phyloP scores from a whole-genome alignment of 495 filamentous ascomycete species.

The Hypoxylon trugodes region DNA sequence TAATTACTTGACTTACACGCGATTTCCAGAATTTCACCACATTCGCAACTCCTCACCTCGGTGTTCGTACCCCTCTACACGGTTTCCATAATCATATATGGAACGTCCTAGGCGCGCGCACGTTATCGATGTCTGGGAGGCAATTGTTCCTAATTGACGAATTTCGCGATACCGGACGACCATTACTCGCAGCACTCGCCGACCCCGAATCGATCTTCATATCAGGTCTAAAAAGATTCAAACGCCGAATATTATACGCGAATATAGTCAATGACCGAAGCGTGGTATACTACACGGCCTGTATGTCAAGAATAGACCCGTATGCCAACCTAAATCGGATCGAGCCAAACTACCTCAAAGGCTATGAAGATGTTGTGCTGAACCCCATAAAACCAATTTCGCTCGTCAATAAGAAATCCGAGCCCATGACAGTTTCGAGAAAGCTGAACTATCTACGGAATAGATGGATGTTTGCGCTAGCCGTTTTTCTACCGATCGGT shows the following conservation, averaged over 20 bases:
- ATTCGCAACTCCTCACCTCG: slow-evolving; percentile 90
- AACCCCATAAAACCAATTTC: slow-evolving; percentile 71
- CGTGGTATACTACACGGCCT: slow-evolving; percentile 82
- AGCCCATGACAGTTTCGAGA: slow-evolving; percentile 23
- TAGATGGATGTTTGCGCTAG: slow-evolving; percentile 66
- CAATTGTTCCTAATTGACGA: slow-evolving; percentile 89
- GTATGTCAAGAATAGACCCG: slow-evolving; percentile 76
- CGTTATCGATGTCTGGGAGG: slow-evolving; percentile 79
- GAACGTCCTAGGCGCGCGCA: slow-evolving; percentile 82
- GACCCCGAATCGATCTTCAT: slow-evolving; percentile 90
- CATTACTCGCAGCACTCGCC: slow-evolving; percentile 80
- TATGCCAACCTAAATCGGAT: slow-evolving; percentile 71
- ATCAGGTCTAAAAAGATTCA: slow-evolving; percentile 75
- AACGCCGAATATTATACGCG: slow-evolving; percentile 76
- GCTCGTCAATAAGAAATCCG: slow-evolving; percentile 47
- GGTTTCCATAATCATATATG: slow-evolving; percentile 73
- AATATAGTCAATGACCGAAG: slow-evolving; percentile 87
- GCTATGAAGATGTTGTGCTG: slow-evolving; percentile 79
- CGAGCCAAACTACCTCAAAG: slow-evolving; percentile 74
- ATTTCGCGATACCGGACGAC: slow-evolving; percentile 81
- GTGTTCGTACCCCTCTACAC: slow-evolving; percentile 76
- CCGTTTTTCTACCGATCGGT: slow-evolving; percentile 73
- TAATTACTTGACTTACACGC: slow-evolving; percentile 26
- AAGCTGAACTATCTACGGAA: slow-evolving; percentile 42
- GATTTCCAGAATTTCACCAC: slow-evolving; percentile 82